Base-by-base conservation (phyloP, 768 basidiomycete genomes). In the Tephrocybe sp. region DNA sequence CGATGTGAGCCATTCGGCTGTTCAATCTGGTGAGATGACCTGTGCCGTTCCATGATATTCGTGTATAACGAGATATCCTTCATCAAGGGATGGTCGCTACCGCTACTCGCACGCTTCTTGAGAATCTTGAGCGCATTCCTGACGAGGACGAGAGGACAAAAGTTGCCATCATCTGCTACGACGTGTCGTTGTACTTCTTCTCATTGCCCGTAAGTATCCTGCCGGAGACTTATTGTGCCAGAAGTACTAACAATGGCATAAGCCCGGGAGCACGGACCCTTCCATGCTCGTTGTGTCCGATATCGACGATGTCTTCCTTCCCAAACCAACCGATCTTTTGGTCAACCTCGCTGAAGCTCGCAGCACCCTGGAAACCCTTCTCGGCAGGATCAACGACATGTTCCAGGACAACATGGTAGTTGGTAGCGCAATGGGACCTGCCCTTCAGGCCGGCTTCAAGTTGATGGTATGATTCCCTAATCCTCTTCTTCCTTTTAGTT, bases 221-320 rank as follows among this genome's bases (percentile, higher is more conserved):
- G 55, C 32, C 10, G 30, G 18, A 24, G 53, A 49, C 8, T 10
- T 43, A 5, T 30, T 12, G 6, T 26, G n/a, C 17, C n/a, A 45
- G 25, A 18, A 11, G 12, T 30, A 3, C 17, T 24, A 34, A 9
- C 48, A 36, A 28, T 10, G 6, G 28, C 4, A 26, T 47, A 45
- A 88, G 86, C 77, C 87, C 43, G 89, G 85, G 26, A 72, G 76
- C 9, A 70, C 82, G 0, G 96, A 98, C 33, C 85, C 94, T 0
- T 81, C 84, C 4, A 98, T 99, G 95, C 84, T 99, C 28, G 97
- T 99, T 39, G 93, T 99, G 7, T 92, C 93, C 1, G 97, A 99
- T 66, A 83, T 94, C 34, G 93, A 98, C 11, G 28, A 30, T 59
- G 93, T 98, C 48, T 99, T 98, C 79, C 75, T 99, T 21, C 97